Base-by-base conservation (phyloP, 257 asterid genomes). In the Capsicum chinense region DNA sequence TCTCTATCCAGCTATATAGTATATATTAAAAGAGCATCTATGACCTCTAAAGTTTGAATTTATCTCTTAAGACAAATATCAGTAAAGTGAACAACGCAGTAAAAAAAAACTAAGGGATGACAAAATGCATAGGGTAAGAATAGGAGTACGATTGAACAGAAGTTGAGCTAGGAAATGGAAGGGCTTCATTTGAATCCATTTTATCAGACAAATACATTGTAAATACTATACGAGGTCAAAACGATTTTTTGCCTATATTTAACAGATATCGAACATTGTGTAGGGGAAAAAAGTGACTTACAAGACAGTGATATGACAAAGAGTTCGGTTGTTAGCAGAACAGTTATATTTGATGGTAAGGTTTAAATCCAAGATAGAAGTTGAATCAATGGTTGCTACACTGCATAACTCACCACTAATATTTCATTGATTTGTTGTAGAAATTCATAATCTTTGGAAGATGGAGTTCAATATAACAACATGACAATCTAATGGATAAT, bases 271-370 rank as follows among this genome's bases (percentile, higher is more conserved):
- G n/a, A 56, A 56, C 14, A 56, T 35, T 54, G 39, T 9, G 14
- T 21, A 17, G 12, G 50, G 71, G n/a, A 57, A 7, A 58, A 11
- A 33, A 9, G 47, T 66, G 26, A 37, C 82, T 69, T 87, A 90
- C 93, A 91, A 76, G 5, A 84, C 81, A 83, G 70, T 82, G 70
- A 90, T 79, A 80, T 86, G 92, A 87, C 98, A 94, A 67, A 54
- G 57, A 50, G 91, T 84, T 71, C 84, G 6, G 42, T 16, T 68
- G 81, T 87, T 85, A 88, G 84, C 87, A 62, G 91, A 79, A 90
- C 97, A 94, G 21, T 90, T 92, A 81, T 95, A 94, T 86, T 90
- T 90, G 87, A 94, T 89, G 9, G 91, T 95, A 5, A 93, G 95
- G 39, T 88, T 92, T n/a, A 68, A 9, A 37, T 59, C 15, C 3